phyloP scores from a whole-genome alignment of 805 yeast species.

The Saitoella complicata region DNA sequence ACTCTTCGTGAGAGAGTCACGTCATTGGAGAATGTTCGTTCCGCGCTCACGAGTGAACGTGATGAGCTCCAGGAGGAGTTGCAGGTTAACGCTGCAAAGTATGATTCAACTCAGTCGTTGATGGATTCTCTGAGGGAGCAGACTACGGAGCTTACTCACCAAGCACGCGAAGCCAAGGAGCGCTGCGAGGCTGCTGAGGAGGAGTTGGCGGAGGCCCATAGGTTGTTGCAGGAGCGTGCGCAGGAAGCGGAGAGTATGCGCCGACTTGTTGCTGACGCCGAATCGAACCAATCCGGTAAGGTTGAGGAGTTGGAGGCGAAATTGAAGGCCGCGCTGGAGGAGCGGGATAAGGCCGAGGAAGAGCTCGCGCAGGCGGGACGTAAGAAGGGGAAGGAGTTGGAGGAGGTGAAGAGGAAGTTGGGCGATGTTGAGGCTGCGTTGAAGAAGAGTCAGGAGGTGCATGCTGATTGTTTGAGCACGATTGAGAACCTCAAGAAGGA shows the following conservation, averaged over 20 bases:
- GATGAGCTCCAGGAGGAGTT: slow-evolving; percentile 25
- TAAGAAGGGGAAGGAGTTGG: slow-evolving; percentile 48
- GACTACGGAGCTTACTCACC: slow-evolving; percentile 53
- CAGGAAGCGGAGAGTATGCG: slow-evolving; percentile 64
- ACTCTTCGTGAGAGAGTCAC: slow-evolving; percentile 27
- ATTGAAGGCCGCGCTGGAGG: slow-evolving; percentile 38
- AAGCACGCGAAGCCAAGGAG: slow-evolving; percentile 45
- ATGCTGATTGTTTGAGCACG: too few relatives aligned
- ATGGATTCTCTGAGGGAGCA: slow-evolving; percentile 41
- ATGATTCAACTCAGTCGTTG: slow-evolving; percentile 26
- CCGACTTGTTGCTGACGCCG: slow-evolving; percentile 49
- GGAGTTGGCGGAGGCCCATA: slow-evolving; percentile 61
- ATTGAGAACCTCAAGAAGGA: too few relatives aligned
- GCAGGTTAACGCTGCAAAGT: slow-evolving; percentile 17
- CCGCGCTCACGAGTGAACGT: slow-evolving; percentile 27
- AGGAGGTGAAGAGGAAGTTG: slow-evolving; percentile 32
- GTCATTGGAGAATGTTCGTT: slow-evolving; percentile 24
- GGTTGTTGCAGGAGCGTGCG: slow-evolving; percentile 60
- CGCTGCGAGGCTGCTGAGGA: slow-evolving; percentile 58
- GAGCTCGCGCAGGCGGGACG: slow-evolving; percentile 34
- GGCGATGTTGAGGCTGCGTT: background rate
- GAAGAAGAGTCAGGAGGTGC: slow-evolving; percentile 15
- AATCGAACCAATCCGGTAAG: slow-evolving; percentile 36
- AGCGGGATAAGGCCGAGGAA: slow-evolving; percentile 42
- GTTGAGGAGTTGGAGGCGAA: slow-evolving; percentile 41